These are phyloP conservation scores for Bothriochloa decipiens DNA, from an alignment of 176 grass and related monocot species.

Conservation along the genomic window DNA sequence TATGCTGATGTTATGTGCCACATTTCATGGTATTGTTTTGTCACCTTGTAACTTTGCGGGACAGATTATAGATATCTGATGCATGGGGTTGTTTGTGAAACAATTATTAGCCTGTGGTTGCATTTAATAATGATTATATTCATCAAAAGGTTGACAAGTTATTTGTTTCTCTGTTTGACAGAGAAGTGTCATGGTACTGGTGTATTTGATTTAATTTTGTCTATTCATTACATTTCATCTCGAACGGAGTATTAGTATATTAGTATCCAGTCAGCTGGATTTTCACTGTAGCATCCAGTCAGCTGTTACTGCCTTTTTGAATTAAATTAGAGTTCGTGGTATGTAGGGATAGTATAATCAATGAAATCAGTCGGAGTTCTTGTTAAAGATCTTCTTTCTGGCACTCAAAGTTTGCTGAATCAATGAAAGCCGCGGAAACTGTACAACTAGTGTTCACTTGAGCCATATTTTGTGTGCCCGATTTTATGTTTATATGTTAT, in stretches of 20 bases:
- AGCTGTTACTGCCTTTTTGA: neutral
- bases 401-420: too few species aligned
- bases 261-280: too few species aligned
- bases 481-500: neutral
- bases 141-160: neutral
- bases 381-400: neutral
- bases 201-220: conserved; percentile 7
- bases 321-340: neutral
- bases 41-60: neutral
- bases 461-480: neutral
- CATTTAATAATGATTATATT: conserved; percentile 10
- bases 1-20: neutral
- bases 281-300: neutral
- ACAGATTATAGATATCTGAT: neutral
- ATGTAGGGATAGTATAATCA: neutral
- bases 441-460: neutral
- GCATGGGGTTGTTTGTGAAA: neutral
- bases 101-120: neutral
- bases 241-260: neutral
- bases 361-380: too few species aligned
- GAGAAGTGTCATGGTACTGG: neutral
- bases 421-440: too few species aligned
- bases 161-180: neutral
- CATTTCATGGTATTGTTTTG: neutral
- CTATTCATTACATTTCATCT: neutral